phyloP scores from a whole-genome alignment of 1,284 basidiomycete species.

The Ceratobasidium sp. region DNA sequence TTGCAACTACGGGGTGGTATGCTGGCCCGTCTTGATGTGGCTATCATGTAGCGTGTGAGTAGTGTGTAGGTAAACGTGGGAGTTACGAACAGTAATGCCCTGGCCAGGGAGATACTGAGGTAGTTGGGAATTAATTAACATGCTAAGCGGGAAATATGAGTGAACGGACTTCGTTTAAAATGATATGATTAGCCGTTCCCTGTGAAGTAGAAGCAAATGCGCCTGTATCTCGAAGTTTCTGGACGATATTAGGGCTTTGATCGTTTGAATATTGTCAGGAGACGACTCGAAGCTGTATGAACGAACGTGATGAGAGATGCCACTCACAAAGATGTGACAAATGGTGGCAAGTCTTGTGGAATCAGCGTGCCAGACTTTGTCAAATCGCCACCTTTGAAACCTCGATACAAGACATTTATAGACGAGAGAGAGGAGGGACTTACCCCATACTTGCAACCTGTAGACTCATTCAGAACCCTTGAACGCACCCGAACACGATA shows the following conservation, averaged over 20 bases:
- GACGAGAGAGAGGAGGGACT: slow-evolving; percentile 50
- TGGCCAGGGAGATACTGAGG: slow-evolving; percentile 85
- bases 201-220: slow-evolving; percentile 73
- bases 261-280: background rate
- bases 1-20: slow-evolving; percentile 90
- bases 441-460: slow-evolving; percentile 85
- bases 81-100: slow-evolving; percentile 83
- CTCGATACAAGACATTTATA: slow-evolving; percentile 10
- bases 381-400: slow-evolving; percentile 71
- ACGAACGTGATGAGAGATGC: background rate
- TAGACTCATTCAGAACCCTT: background rate
- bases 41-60: slow-evolving; percentile 58
- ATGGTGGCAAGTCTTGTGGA: slow-evolving; percentile 72
- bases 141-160: slow-evolving; percentile 12
- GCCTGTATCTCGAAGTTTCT: slow-evolving; percentile 71
- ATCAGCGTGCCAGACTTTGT: slow-evolving; percentile 69
- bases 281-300: background rate
- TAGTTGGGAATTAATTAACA: slow-evolving; percentile 47
- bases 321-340: slow-evolving; percentile 69
- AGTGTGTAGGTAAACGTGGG: slow-evolving; percentile 28
- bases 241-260: slow-evolving; percentile 79
- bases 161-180: slow-evolving; percentile 78
- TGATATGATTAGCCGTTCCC: slow-evolving; percentile 83
- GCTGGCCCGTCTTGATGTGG: slow-evolving; percentile 94
- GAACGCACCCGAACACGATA: slow-evolving; percentile 23